phyloP scores from a whole-genome alignment of 2,329 filamentous ascomycete genomes.

The Alternaria ventricosa region DNA sequence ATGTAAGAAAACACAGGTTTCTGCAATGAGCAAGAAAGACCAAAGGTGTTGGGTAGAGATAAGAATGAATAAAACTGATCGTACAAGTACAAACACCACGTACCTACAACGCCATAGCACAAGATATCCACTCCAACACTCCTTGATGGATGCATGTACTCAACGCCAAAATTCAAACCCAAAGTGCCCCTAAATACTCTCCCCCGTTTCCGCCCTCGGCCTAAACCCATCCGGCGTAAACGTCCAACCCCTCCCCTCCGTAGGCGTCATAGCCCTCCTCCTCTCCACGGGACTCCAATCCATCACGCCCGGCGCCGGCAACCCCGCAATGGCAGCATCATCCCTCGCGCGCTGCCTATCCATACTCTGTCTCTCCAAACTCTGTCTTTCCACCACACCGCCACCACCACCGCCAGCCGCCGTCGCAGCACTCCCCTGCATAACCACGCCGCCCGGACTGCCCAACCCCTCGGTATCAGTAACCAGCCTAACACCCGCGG shows the following conservation, averaged over 20 bases:
- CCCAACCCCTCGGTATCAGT: slow-evolving; percentile 6
- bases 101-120: neutral
- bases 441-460: neutral
- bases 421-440: neutral
- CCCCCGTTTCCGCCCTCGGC: slow-evolving; percentile 47
- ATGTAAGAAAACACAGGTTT: neutral
- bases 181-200: slow-evolving; percentile 23
- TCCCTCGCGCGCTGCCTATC: slow-evolving; percentile 37
- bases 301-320: slow-evolving; percentile 43
- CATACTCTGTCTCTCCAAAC: neutral
- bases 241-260: slow-evolving; percentile 40
- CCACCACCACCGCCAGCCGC: slow-evolving; percentile 2
- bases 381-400: neutral
- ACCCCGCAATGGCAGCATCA: slow-evolving; percentile 39
- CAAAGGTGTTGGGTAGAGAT: neutral
- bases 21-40: neutral
- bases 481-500: slow-evolving; percentile 30
- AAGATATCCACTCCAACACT: neutral
- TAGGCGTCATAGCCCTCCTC: slow-evolving; percentile 50
- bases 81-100: neutral
- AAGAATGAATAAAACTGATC: neutral
- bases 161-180: neutral
- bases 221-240: slow-evolving; percentile 37
- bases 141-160: neutral
- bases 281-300: slow-evolving; percentile 50